Conservation (phyloP, 257 asterid species). For the Gynochthodes officinalis region DNA sequence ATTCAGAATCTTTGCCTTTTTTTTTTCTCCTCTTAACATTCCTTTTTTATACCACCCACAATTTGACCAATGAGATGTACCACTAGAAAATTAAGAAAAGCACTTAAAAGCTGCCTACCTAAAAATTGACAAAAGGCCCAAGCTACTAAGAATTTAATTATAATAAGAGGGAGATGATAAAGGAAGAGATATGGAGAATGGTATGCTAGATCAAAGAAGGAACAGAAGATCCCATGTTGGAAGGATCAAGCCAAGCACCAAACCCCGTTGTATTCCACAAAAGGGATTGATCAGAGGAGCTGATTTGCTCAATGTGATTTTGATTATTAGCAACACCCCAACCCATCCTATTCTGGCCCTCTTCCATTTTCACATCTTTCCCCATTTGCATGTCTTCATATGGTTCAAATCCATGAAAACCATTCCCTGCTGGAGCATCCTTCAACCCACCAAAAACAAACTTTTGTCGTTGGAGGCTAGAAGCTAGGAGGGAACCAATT, state of each 20-base stretch:
- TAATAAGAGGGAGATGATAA: conserved; percentile 19
- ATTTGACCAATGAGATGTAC: conserved; percentile 17
- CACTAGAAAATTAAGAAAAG: conserved; percentile 15
- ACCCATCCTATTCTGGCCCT: conserved; percentile 25
- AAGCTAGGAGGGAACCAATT: conserved; percentile 42
- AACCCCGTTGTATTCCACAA: conserved; percentile 28
- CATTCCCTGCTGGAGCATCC: conserved; percentile 16
- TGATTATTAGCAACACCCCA: conserved; percentile 21
- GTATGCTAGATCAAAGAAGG: conserved; percentile 37
- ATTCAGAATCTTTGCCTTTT: conserved; percentile 12
- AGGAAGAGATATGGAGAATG: background rate
- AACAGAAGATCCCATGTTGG: conserved; percentile 47
- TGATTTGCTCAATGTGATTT: conserved; percentile 30
- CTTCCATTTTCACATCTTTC: conserved; percentile 39
- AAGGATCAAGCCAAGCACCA: conserved; percentile 46
- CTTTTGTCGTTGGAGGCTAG: conserved; percentile 34
- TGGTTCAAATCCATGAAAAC: conserved; percentile 19
- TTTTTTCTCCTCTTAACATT: background rate
- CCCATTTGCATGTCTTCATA: conserved; percentile 28
- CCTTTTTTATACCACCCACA: conserved; percentile 3
- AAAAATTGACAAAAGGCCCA: background rate
- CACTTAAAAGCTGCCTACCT: conserved; percentile 9
- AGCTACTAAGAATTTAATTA: background rate
- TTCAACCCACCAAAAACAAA: conserved; percentile 16
- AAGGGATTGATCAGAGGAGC: conserved; percentile 30